Evolutionary conservation across 2,329 filamentous ascomycete genomes (phyloP).

Genomic region (Fusarium sp.): DNA sequence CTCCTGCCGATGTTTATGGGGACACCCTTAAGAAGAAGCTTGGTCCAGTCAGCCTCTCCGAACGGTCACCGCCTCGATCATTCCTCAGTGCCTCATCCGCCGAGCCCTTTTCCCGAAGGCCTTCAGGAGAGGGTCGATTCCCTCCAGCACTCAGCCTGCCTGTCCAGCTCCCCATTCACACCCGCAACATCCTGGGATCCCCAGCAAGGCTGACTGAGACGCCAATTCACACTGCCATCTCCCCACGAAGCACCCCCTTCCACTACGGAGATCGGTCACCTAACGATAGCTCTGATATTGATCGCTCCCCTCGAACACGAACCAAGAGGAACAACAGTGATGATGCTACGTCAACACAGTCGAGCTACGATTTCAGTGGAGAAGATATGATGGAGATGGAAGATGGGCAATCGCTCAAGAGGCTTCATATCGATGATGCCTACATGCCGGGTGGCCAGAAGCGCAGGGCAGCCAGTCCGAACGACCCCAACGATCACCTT

Average conservation of each 20-base stretch:
- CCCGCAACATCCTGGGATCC: conserved; percentile 56
- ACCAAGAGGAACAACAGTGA: conserved; percentile 65
- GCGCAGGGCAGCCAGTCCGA: conserved; percentile 67
- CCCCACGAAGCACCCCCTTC: conserved; percentile 59
- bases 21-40: conserved; percentile 67
- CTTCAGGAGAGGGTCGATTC: conserved; percentile 54
- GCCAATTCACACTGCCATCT: conserved; percentile 60
- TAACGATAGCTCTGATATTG: conserved; percentile 58
- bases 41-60: conserved; percentile 59
- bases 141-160: conserved; percentile 57
- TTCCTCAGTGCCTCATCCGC: conserved; percentile 57
- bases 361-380: conserved; percentile 55
- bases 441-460: conserved; percentile 61
- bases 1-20: conserved; percentile 61
- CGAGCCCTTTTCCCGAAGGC: conserved; percentile 53
- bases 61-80: conserved; percentile 60
- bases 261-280: conserved; percentile 57
- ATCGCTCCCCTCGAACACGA: conserved; percentile 60
- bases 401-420: conserved; percentile 63
- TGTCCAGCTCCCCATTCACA: conserved; percentile 58
- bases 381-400: conserved; percentile 64
- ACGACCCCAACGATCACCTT: conserved; percentile 55
- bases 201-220: conserved; percentile 59
- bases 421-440: conserved; percentile 62
- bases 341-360: conserved; percentile 60